Conservation (phyloP, 495 filamentous ascomycete genomes). For the Podospora australis region DNA sequence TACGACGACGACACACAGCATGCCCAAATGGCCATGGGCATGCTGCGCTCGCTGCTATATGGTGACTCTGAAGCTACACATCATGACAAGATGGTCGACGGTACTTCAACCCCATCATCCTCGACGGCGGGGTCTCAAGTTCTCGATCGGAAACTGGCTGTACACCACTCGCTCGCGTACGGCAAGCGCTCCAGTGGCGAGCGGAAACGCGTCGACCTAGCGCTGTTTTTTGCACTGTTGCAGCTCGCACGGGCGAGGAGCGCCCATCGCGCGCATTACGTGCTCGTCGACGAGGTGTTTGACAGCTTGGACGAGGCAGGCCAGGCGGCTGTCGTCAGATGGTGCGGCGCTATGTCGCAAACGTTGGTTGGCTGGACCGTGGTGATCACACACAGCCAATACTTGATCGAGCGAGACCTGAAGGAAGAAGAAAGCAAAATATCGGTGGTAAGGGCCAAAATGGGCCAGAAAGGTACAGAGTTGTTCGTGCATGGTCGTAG, state of each 20-base stretch:
- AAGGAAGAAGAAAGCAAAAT: background rate
- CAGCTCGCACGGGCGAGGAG: conserved; percentile 22
- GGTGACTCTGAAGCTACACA: background rate
- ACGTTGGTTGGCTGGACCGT: background rate
- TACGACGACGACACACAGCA: conserved; percentile 25
- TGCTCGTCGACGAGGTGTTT: conserved; percentile 31
- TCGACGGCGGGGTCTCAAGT: too few relatives aligned
- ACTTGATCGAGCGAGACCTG: background rate
- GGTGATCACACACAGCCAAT: conserved; percentile 1
- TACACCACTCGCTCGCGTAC: conserved; percentile 17
- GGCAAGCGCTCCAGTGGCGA: conserved; percentile 29
- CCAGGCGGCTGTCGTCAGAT: background rate
- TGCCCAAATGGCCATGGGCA: conserved; percentile 19
- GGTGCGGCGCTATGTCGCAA: conserved; percentile 1
- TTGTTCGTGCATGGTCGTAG: background rate
- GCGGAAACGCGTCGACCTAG: conserved; percentile 30
- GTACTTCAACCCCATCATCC: background rate
- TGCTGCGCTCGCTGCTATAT: conserved; percentile 19
- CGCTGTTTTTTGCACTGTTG: conserved; percentile 30
- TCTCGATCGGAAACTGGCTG: background rate
- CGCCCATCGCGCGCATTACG: conserved; percentile 25
- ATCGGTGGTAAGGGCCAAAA: background rate
- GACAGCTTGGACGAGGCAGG: conserved; percentile 21
- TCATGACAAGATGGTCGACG: background rate
- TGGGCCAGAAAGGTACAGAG: background rate